Conservation (phyloP, 2,329 filamentous ascomycete species). For the Sporothrix schenckii region DNA sequence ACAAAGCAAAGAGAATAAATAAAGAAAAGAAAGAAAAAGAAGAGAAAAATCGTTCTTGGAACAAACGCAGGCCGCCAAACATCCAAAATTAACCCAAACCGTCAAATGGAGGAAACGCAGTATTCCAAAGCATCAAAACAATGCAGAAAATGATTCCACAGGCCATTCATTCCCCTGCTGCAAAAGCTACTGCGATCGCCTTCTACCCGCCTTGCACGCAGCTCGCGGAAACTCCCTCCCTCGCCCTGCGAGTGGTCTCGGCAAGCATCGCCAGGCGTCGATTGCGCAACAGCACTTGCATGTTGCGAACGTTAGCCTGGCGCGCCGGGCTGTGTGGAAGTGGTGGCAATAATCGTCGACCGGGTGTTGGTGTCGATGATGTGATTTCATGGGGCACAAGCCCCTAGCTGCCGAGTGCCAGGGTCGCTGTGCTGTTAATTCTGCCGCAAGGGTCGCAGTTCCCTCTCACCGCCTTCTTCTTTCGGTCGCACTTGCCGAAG, state of each 20-base stretch:
- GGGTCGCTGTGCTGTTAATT: slow-evolving; percentile 9
- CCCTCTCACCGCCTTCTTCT: slow-evolving; percentile 28
- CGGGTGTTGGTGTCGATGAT: slow-evolving; percentile 23
- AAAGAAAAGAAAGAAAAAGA: not conserved
- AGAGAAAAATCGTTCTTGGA: not conserved
- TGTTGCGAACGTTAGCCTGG: slow-evolving; percentile 10
- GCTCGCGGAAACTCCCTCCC: slow-evolving; percentile 1
- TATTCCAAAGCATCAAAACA: slow-evolving; percentile 6
- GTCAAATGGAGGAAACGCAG: not conserved
- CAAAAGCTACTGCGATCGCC: not conserved
- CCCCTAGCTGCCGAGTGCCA: slow-evolving; percentile 7
- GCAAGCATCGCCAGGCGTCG: slow-evolving; percentile 15
- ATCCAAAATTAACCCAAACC: not conserved
- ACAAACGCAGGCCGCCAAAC: not conserved
- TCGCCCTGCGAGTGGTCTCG: not conserved
- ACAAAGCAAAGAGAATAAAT: not conserved
- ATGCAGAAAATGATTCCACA: not conserved
- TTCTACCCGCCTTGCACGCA: not conserved
- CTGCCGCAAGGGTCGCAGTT: slow-evolving; percentile 2
- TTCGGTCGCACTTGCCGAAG: slow-evolving; percentile 2
- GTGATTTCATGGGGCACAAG: slow-evolving; percentile 24
- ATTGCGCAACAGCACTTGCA: slow-evolving; percentile 20
- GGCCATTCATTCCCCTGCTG: not conserved
- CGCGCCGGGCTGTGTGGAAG: not conserved
- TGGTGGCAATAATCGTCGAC: slow-evolving; percentile 4